phyloP scores from a whole-genome alignment of 441 rosid genomes.

The Capsella rubella region DNA sequence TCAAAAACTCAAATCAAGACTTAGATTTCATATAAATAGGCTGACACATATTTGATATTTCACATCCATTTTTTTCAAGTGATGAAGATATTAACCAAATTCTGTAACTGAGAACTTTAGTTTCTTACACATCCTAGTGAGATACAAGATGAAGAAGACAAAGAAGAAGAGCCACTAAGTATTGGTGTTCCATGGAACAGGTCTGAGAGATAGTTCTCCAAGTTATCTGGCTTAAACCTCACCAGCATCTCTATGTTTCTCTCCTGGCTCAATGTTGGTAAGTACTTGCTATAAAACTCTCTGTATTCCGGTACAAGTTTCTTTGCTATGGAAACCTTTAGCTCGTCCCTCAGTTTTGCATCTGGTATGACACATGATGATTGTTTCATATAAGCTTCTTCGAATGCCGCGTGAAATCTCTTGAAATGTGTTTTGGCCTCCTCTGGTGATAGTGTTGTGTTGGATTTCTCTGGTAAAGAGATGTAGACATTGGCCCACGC shows the following conservation, averaged over 20 bases:
- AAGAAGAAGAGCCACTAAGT: slow-evolving; percentile 42
- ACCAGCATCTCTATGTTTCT: slow-evolving; percentile 43
- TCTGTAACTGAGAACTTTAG: background rate
- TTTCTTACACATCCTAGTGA: slow-evolving; percentile 43
- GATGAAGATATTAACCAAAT: background rate
- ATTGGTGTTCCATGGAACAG: slow-evolving; percentile 56
- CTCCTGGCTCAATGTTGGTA: slow-evolving; percentile 35
- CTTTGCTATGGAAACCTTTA: slow-evolving; percentile 53
- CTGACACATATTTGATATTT: background rate
- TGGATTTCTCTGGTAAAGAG: slow-evolving; percentile 50
- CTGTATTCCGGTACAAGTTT: slow-evolving; percentile 58
- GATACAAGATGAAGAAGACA: slow-evolving; percentile 36
- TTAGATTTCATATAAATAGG: background rate
- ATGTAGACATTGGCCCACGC: slow-evolving; percentile 65
- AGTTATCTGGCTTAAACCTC: slow-evolving; percentile 54
- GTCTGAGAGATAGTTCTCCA: slow-evolving; percentile 59
- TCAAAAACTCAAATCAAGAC: background rate
- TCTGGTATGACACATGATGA: slow-evolving; percentile 53
- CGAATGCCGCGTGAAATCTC: slow-evolving; percentile 63
- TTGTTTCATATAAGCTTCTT: slow-evolving; percentile 61
- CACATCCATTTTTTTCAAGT: slow-evolving; percentile 3
- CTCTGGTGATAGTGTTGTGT: slow-evolving; percentile 43
- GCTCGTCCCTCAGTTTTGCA: slow-evolving; percentile 59
- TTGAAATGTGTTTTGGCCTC: slow-evolving; percentile 53
- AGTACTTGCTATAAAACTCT: slow-evolving; percentile 55